Evolutionary conservation across 1,284 basidiomycete species (phyloP).

Genomic region (Papiliotrema terrestris): DNA sequence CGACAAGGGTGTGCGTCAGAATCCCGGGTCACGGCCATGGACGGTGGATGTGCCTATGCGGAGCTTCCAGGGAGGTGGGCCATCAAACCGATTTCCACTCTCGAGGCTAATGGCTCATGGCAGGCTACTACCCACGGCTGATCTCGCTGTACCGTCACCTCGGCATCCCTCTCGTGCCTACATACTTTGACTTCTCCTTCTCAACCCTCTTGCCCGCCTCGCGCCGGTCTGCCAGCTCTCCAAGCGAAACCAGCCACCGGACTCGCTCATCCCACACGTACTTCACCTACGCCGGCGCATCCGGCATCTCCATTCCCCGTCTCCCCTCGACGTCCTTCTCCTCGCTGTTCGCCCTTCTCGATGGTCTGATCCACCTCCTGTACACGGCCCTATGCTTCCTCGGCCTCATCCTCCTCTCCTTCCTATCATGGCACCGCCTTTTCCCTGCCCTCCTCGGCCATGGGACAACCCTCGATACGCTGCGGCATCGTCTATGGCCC

Average conservation of each 20-base stretch:
- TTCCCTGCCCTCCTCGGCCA: constrained; percentile 25
- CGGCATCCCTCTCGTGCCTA: constrained; percentile 46
- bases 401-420: constrained; percentile 55
- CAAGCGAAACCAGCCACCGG: too few relatives aligned
- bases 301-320: constrained; percentile 55
- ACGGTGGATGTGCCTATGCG: constrained; percentile 71
- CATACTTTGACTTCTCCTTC: constrained; percentile 68
- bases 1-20: too few relatives aligned
- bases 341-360: constrained; percentile 35
- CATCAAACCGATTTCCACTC: neutral
- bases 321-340: constrained; percentile 26
- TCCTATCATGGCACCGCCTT: constrained; percentile 51
- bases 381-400: constrained; percentile 56
- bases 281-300: constrained; percentile 64
- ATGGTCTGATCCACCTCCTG: constrained; percentile 48
- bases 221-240: neutral
- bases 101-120: neutral
- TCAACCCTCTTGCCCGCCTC: constrained; percentile 47
- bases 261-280: constrained; percentile 44
- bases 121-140: constrained; percentile 68
- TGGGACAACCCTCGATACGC: constrained; percentile 7
- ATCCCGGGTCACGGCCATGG: constrained; percentile 41
- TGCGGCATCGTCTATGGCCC: constrained; percentile 11
- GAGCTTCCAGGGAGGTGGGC: constrained; percentile 67
- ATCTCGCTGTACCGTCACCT: constrained; percentile 61